Base-by-base conservation (phyloP, 2,329 filamentous ascomycete genomes). In the Aspergillus fructus region DNA sequence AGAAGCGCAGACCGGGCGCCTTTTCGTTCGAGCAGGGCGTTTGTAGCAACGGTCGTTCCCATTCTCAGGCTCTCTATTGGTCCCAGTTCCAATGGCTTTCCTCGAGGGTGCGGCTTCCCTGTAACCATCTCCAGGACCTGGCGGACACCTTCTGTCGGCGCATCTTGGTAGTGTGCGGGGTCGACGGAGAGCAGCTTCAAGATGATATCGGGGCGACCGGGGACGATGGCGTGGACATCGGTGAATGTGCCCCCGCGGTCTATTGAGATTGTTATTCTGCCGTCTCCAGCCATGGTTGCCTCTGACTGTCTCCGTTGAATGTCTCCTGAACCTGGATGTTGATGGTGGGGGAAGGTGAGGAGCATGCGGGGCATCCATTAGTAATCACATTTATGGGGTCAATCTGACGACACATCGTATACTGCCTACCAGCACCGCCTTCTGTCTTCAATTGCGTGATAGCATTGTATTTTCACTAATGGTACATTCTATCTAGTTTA, bases 21-120 rank as follows among this genome's bases (percentile, higher is more conserved):
- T 72, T 96, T 96, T 62, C 93, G 82, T 75, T 97, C 93, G 2
- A 97, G 81, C 58, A 96, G 76, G 0, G 93, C 92, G 73, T 96
- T 96, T 0, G 92, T 96, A 5, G 92, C 92, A 12, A 96, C 92
- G 0, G 92, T 96, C 3, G 93, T 96, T 51, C 93, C 92, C 93
- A 96, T 96, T 52, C 92, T 87, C 68, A 96, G 93, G 34, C 68
- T 71, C 21, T 71, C 70, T 49, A 74, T 74, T 13, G 64, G 67
- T 40, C 69, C 68, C n/a, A 74, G 65, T 59, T 72, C 69, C 50
- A 75, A 51, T 17, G 69, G 72, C 41, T 68, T 54, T 12, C 72
- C 72, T 17, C 74, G 66, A 0, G 74, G 74, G 55, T 72, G 66
- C 27, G 70, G 41, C 46, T 72, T 61, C 13, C 72, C 72, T 0